phyloP scores from a whole-genome alignment of 495 filamentous ascomycete genomes.

The Parachaetomium inaequale region DNA sequence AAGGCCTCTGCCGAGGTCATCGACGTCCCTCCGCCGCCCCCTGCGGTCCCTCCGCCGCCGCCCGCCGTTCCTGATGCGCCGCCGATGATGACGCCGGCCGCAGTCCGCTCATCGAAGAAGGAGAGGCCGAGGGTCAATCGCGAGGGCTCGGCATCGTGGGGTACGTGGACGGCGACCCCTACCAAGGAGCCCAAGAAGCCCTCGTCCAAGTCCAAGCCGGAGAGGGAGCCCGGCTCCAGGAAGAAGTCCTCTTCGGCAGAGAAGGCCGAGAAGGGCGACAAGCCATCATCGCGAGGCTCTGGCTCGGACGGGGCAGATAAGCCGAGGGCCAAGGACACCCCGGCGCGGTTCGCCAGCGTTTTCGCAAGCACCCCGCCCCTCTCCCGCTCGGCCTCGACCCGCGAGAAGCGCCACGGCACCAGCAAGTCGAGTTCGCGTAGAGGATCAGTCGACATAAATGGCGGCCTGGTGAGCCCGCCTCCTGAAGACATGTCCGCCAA shows the following conservation, averaged over 20 bases:
- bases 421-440: conserved; percentile 47
- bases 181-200: conserved; percentile 39
- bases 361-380: conserved; percentile 51
- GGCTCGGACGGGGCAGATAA: conserved; percentile 45
- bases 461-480: conserved; percentile 47
- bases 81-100: conserved; percentile 31
- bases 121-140: conserved; percentile 47
- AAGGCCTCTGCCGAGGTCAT: conserved; percentile 27
- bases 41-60: conserved; percentile 29
- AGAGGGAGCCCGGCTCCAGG: conserved; percentile 34
- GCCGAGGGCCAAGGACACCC: conserved; percentile 33
- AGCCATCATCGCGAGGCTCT: conserved; percentile 37
- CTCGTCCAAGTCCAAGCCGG: conserved; percentile 37
- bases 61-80: conserved; percentile 46
- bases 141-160: conserved; percentile 43
- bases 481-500: conserved; percentile 50
- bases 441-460: conserved; percentile 44
- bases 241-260: conserved; percentile 33
- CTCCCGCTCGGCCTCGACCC: conserved; percentile 49
- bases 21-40: conserved; percentile 30
- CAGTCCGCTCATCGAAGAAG: conserved; percentile 40
- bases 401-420: conserved; percentile 43
- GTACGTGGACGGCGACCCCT: conserved; percentile 41
- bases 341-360: conserved; percentile 43
- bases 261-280: conserved; percentile 42